These are phyloP conservation scores for Debaryomyces psychrophilus DNA, from an alignment of 1,139 yeast genomes.

Conservation along the genomic window DNA sequence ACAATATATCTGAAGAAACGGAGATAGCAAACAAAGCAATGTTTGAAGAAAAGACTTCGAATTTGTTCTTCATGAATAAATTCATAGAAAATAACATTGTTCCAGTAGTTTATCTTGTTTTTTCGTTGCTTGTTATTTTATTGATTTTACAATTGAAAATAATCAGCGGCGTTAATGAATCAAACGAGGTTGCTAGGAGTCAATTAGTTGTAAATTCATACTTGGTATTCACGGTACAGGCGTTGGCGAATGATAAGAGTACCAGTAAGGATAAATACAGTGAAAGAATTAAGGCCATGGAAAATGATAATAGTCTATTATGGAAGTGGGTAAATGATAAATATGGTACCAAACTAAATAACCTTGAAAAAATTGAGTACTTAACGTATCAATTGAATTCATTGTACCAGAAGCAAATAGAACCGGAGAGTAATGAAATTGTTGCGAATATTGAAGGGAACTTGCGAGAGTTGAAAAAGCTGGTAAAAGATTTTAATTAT, in stretches of 20 bases:
- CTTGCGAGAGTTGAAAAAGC: slow-evolving; percentile 19
- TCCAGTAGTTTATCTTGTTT: slow-evolving; percentile 22
- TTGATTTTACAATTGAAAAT: slow-evolving; percentile 29
- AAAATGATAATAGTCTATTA: slow-evolving; percentile 17
- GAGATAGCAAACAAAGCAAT: neutral
- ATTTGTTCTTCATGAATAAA: slow-evolving; percentile 14
- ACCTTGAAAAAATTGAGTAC: slow-evolving; percentile 28
- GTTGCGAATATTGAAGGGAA: slow-evolving; percentile 13
- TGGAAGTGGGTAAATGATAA: slow-evolving; percentile 31
- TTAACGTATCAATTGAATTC: slow-evolving; percentile 25
- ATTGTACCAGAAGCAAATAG: slow-evolving; percentile 14
- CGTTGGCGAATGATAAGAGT: slow-evolving; percentile 11
- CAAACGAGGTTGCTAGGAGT: slow-evolving; percentile 28
- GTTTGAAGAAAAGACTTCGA: neutral
- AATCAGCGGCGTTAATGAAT: slow-evolving; percentile 24
- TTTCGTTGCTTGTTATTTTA: slow-evolving; percentile 26
- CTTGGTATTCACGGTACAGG: slow-evolving; percentile 18
- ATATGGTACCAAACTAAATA: slow-evolving; percentile 23
- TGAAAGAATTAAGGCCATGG: slow-evolving; percentile 9
- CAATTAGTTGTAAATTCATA: slow-evolving; percentile 31
- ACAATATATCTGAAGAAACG: slow-evolving; percentile 10
- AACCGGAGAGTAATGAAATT: slow-evolving; percentile 10
- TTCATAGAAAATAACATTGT: slow-evolving; percentile 22
- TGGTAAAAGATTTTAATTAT: slow-evolving; percentile 20
- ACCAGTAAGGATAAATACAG: slow-evolving; percentile 3